phyloP scores from a whole-genome alignment of 257 asterid species.

The Scutellaria barbata region DNA sequence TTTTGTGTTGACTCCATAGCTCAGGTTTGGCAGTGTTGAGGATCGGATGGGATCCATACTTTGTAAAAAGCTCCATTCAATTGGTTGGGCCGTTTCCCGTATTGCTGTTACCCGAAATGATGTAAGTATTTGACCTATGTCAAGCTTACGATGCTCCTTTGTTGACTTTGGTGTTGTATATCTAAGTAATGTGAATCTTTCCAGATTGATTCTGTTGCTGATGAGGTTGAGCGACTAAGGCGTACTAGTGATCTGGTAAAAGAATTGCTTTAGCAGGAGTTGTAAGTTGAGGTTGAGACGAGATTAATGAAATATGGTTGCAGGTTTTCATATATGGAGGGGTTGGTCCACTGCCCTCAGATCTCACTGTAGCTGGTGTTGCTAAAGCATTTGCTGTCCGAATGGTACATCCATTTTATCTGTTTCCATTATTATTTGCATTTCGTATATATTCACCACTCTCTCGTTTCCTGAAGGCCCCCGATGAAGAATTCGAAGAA shows the following conservation, averaged over 20 bases:
- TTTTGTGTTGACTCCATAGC: constrained; percentile 73
- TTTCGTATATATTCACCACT: not conserved
- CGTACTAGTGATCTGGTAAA: constrained; percentile 78
- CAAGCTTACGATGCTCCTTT: too few relatives aligned
- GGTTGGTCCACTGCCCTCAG: constrained; percentile 89
- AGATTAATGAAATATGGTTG: not conserved
- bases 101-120: constrained; percentile 64
- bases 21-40: constrained; percentile 95
- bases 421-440: not conserved
- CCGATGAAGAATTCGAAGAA: constrained; percentile 98
- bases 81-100: constrained; percentile 80
- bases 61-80: constrained; percentile 68
- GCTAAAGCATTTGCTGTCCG: constrained; percentile 99
- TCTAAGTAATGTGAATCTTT: constrained; percentile 9
- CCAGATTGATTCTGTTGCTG: constrained; percentile 94
- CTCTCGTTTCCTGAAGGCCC: constrained; percentile 59
- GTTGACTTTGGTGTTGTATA: not conserved
- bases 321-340: constrained; percentile 93
- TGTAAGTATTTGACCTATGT: constrained; percentile 46
- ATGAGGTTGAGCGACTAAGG: constrained; percentile 81
- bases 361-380: constrained; percentile 87
- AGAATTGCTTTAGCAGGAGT: not conserved
- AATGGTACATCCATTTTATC: constrained; percentile 47
- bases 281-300: too few relatives aligned
- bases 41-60: constrained; percentile 63